Conservation (phyloP, 768 basidiomycete genomes). For the Crepidotus variabilis region DNA sequence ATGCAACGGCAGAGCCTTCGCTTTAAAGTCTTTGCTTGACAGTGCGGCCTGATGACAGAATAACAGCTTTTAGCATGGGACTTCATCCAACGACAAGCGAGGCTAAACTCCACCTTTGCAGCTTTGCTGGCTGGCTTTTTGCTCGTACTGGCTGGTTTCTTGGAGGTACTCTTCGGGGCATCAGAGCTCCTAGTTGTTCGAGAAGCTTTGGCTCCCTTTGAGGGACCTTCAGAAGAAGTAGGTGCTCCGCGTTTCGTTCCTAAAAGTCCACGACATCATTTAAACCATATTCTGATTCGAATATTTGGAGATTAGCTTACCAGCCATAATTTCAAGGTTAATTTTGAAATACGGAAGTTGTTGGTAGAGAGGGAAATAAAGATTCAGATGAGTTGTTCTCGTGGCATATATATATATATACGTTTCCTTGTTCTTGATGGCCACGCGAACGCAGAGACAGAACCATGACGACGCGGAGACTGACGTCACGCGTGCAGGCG, state of each 20-base stretch:
- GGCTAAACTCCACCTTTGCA: constrained; percentile 38
- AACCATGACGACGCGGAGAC: constrained; percentile 10
- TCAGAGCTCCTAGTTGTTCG: constrained; percentile 10
- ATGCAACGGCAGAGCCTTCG: constrained; percentile 67
- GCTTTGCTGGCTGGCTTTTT: constrained; percentile 29
- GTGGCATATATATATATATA: too few species aligned
- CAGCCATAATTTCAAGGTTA: constrained; percentile 2
- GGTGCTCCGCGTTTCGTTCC: constrained; percentile 15
- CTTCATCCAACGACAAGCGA: neutral
- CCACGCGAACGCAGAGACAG: neutral
- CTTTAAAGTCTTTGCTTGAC: constrained; percentile 50
- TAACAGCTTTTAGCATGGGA: too few species aligned
- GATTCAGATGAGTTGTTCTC: neutral
- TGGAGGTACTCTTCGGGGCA: constrained; percentile 1
- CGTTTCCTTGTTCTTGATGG: too few species aligned
- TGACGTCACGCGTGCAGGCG: constrained; percentile 17
- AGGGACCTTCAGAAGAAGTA: constrained; percentile 3
- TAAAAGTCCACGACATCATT: neutral
- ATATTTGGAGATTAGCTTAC: neutral
- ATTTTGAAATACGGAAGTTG: neutral
- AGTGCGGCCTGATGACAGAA: constrained; percentile 35
- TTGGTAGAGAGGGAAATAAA: neutral
- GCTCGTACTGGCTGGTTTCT: neutral
- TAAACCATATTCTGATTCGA: neutral
- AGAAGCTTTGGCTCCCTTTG: constrained; percentile 11